phyloP scores from a whole-genome alignment of 2,329 filamentous ascomycete species.

The Calonectria pauciramosa region DNA sequence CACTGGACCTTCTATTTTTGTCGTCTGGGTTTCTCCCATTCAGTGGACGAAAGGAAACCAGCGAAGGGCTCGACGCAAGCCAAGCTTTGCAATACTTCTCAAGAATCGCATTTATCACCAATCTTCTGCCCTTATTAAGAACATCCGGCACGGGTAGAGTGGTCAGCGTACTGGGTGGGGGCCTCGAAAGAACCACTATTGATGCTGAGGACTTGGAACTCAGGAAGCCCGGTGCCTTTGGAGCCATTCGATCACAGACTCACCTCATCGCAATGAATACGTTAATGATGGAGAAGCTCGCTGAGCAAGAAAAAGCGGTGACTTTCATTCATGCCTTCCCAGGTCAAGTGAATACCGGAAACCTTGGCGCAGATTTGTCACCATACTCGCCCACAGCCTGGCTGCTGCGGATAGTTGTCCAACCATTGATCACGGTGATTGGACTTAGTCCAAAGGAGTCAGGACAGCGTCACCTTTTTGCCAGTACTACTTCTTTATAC shows the following conservation, averaged over 20 bases:
- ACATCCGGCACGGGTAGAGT: slow-evolving; percentile 39
- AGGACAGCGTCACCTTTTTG: slow-evolving; percentile 50
- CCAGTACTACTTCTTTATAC: slow-evolving; percentile 50
- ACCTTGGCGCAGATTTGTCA: slow-evolving; percentile 38
- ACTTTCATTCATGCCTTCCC: slow-evolving; percentile 43
- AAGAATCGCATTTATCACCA: slow-evolving; percentile 54
- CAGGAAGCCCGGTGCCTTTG: slow-evolving; percentile 41
- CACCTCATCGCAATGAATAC: slow-evolving; percentile 45
- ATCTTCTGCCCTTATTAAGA: slow-evolving; percentile 55
- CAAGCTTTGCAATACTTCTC: slow-evolving; percentile 58
- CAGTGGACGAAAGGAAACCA: slow-evolving; percentile 50
- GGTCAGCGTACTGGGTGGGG: slow-evolving; percentile 40
- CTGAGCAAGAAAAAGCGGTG: slow-evolving; percentile 29
- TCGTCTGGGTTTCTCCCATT: slow-evolving; percentile 58
- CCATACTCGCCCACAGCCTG: slow-evolving; percentile 41
- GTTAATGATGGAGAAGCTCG: slow-evolving; percentile 35
- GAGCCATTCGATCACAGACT: slow-evolving; percentile 37
- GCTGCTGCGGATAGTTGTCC: slow-evolving; percentile 47
- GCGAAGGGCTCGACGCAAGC: slow-evolving; percentile 56
- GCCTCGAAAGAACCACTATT: slow-evolving; percentile 25
- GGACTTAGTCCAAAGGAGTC: slow-evolving; percentile 45
- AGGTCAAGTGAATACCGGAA: slow-evolving; percentile 42
- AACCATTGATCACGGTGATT: slow-evolving; percentile 46
- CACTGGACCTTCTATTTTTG: slow-evolving; percentile 58
- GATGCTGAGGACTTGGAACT: slow-evolving; percentile 42